Evolutionary conservation across 352 stramenopile species (phyloP).

Genomic region (Phytophthora aleatoria): DNA sequence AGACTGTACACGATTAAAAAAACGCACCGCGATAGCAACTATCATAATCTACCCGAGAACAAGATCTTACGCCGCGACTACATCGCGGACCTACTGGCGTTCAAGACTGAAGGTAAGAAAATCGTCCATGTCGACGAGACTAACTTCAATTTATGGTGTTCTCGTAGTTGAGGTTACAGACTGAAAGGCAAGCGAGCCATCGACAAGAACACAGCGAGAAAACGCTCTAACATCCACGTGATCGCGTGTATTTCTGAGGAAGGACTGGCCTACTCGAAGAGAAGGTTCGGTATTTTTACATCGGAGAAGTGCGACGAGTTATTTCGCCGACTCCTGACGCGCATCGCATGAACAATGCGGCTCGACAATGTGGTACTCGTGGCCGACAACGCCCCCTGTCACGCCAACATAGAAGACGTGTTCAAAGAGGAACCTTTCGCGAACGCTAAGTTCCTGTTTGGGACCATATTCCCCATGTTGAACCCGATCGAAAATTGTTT

Average conservation of each 20-base stretch:
- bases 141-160: not conserved
- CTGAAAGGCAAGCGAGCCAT: not conserved
- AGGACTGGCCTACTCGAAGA: not conserved
- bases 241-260: not conserved
- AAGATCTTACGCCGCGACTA: not conserved
- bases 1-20: not conserved
- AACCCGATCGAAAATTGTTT: not conserved
- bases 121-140: not conserved
- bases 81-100: not conserved
- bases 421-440: not conserved
- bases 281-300: not conserved
- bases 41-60: not conserved
- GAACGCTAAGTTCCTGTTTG: not conserved
- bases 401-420: not conserved
- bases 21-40: not conserved
- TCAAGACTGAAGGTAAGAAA: not conserved
- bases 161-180: not conserved
- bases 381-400: not conserved
- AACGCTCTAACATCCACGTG: not conserved
- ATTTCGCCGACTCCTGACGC: not conserved
- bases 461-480: not conserved
- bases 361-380: not conserved
- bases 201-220: not conserved
- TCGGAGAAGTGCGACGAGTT: not conserved
- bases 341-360: not conserved